Conservation (phyloP, 2,329 filamentous ascomycete genomes). For the Hypoxylon sp. region DNA sequence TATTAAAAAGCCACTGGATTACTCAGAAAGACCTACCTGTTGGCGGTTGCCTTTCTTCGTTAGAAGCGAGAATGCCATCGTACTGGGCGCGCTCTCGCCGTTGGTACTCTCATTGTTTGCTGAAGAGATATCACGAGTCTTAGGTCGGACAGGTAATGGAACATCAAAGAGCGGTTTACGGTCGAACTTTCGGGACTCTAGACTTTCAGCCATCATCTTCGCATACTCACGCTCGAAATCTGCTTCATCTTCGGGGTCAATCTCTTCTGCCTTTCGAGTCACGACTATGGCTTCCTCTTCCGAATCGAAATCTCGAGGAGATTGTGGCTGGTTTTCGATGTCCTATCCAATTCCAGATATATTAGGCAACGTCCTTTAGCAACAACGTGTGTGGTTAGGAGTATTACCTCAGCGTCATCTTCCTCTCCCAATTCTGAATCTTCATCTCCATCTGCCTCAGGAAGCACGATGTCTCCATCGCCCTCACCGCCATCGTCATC, state of each 20-base stretch:
- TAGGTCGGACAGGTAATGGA: slow-evolving; percentile 89
- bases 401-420: slow-evolving; percentile 70
- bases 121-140: slow-evolving; percentile 71
- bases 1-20: background rate
- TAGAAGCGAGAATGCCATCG: slow-evolving; percentile 97
- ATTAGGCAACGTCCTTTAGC: slow-evolving; percentile 22
- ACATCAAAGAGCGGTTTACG: slow-evolving; percentile 96
- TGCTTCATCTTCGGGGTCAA: slow-evolving; percentile 93
- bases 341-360: slow-evolving; percentile 58
- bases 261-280: slow-evolving; percentile 88
- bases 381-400: background rate
- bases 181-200: slow-evolving; percentile 96
- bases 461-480: slow-evolving; percentile 74
- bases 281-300: slow-evolving; percentile 94
- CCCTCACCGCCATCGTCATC: slow-evolving; percentile 77
- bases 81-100: slow-evolving; percentile 63
- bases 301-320: slow-evolving; percentile 73
- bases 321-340: slow-evolving; percentile 63
- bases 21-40: slow-evolving; percentile 71
- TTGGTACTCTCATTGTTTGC: slow-evolving; percentile 58
- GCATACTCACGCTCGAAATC: slow-evolving; percentile 98
- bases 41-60: slow-evolving; percentile 97
- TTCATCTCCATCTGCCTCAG: slow-evolving; percentile 73
- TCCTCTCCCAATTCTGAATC: slow-evolving; percentile 71
- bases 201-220: slow-evolving; percentile 97